These are phyloP conservation scores for Rhododendron henanense DNA, from an alignment of 148 eudicot genomes.

Conservation along the genomic window DNA sequence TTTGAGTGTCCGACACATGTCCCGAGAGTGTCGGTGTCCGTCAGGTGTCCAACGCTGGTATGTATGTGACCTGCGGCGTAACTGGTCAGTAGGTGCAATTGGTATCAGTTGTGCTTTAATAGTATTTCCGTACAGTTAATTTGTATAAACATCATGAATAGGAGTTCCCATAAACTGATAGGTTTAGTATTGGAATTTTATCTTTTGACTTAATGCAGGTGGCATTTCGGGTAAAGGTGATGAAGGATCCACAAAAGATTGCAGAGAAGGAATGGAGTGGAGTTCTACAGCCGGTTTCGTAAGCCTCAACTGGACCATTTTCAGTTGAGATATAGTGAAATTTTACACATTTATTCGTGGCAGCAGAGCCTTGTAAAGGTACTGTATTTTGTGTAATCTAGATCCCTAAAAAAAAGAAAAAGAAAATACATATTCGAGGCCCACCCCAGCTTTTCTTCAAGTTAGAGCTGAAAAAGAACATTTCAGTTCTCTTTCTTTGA, in stretches of 20 bases:
- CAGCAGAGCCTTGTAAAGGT: not conserved
- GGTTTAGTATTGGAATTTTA: not conserved
- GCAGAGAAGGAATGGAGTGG: slow-evolving; percentile 26
- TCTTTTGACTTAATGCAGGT: slow-evolving; percentile 30
- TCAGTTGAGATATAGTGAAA: slow-evolving; percentile 8
- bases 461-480: not conserved
- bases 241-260: slow-evolving; percentile 25
- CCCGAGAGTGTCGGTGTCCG: not conserved
- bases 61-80: not conserved
- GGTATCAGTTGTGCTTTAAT: not conserved
- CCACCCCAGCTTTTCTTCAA: not conserved
- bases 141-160: not conserved
- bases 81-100: not conserved
- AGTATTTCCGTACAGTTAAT: not conserved
- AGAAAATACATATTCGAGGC: not conserved
- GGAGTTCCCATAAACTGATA: not conserved
- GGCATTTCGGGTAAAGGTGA: slow-evolving; percentile 52
- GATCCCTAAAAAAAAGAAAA: not conserved
- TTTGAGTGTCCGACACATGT: not conserved
- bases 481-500: not conserved
- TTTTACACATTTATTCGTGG: slow-evolving; percentile 21
- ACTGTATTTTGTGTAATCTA: slow-evolving; percentile 8
- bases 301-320: slow-evolving; percentile 17
- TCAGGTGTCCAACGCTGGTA: not conserved
- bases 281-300: slow-evolving; percentile 33